These are phyloP conservation scores for Fusarium marasasianum DNA, from an alignment of 2,329 filamentous ascomycete genomes.

Conservation along the genomic window DNA sequence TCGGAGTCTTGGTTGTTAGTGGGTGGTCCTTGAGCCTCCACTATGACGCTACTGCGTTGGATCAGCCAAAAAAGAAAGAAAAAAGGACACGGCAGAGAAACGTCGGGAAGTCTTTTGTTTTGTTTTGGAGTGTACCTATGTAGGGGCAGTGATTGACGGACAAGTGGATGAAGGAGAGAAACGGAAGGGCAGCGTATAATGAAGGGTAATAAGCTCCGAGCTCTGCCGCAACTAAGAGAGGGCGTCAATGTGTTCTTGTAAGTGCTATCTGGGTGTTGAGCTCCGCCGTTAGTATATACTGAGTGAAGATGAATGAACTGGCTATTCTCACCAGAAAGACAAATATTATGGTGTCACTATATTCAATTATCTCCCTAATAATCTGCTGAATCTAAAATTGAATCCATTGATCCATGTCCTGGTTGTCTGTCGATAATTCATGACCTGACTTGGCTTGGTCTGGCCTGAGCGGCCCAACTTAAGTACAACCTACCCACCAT, in stretches of 20 bases:
- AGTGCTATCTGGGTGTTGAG: not conserved
- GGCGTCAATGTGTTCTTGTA: not conserved
- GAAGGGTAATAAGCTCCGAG: constrained; percentile 3
- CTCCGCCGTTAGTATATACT: not conserved
- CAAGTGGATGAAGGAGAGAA: constrained; percentile 20
- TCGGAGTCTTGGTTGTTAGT: not conserved
- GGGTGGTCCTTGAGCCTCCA: constrained; percentile 25
- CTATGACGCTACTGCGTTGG: constrained; percentile 28
- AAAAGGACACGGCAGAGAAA: constrained; percentile 1
- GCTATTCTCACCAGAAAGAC: not conserved
- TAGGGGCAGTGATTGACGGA: not conserved
- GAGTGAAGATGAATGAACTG: not conserved
- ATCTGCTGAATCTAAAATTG: not conserved
- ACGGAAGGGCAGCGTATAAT: constrained; percentile 2
- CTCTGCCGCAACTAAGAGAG: constrained; percentile 5
- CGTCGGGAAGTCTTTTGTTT: constrained; percentile 15
- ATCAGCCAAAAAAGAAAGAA: constrained; percentile 11
- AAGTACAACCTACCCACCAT: constrained; percentile 13
- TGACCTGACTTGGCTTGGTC: constrained; percentile 32
- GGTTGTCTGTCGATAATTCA: constrained; percentile 30
- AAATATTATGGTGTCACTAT: not conserved
- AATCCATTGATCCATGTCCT: constrained; percentile 18
- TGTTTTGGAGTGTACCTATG: not conserved
- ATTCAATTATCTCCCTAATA: not conserved
- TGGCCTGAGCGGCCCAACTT: constrained; percentile 32